A percentile compares a stretch with the other conserved stretches of the same genome.
Conservation (phyloP, 1,284 basidiomycete species). For the Cryptococcus floricola region DNA sequence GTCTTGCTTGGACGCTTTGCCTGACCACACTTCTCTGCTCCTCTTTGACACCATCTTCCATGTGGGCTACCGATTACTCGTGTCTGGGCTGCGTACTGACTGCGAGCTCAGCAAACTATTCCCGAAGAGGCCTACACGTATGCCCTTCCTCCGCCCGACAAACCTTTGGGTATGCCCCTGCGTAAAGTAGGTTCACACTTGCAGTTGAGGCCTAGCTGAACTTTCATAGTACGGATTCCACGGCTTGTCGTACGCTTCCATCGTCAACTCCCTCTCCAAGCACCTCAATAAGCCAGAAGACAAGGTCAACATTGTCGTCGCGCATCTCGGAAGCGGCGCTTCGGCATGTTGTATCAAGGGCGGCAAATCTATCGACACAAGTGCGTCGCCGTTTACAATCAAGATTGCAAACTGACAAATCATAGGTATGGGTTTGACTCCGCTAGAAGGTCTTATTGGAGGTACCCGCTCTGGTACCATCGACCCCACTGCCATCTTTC, state of each 20-base stretch:
- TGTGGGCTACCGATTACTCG: conserved; percentile 20
- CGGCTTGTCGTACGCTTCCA: conserved; percentile 54
- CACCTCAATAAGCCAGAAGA: conserved; percentile 57
- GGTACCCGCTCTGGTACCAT: conserved; percentile 75
- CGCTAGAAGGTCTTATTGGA: conserved; percentile 64
- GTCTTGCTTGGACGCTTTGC: conserved; percentile 61
- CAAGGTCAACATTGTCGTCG: conserved; percentile 64
- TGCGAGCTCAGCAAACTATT: conserved; percentile 54
- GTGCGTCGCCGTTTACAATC: conserved; percentile 19
- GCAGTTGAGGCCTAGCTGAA: background rate
- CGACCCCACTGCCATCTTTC: conserved; percentile 81
- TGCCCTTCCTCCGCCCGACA: conserved; percentile 62
- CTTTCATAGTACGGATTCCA: conserved; percentile 71
- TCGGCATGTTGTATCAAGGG: conserved; percentile 61
- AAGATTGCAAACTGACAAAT: conserved; percentile 2
- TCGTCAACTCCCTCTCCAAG: conserved; percentile 47
- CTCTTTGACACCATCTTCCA: conserved; percentile 83
- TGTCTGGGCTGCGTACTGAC: background rate
- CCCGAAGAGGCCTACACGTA: conserved; percentile 71
- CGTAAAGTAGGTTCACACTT: conserved; percentile 53
- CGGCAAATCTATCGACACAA: conserved; percentile 71
- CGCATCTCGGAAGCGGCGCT: conserved; percentile 81
- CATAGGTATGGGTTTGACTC: conserved; percentile 47
- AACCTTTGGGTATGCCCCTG: conserved; percentile 59
- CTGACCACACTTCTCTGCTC: conserved; percentile 52